A percentile compares a stretch with the other conserved stretches of the same genome.
Conservation (phyloP, 495 filamentous ascomycete genomes). For the Daldinia bambusicola region DNA sequence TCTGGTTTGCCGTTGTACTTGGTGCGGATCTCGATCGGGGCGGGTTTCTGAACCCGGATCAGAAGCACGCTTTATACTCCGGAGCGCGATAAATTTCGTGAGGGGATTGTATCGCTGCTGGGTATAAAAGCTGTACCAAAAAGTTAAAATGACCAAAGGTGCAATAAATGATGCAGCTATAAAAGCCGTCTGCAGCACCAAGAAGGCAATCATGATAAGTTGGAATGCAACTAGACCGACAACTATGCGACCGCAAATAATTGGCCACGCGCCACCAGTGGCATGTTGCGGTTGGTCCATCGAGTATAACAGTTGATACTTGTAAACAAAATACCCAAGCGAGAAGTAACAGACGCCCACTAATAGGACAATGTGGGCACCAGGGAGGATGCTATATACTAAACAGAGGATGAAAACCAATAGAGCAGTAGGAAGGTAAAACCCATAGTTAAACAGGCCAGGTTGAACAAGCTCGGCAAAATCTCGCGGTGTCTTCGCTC, state of each 20-base stretch:
- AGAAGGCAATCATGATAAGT: slow-evolving; percentile 85
- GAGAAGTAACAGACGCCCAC: slow-evolving; percentile 89
- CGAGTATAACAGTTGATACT: slow-evolving; percentile 96
- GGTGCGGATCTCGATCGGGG: slow-evolving; percentile 59
- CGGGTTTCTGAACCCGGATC: slow-evolving; percentile 50
- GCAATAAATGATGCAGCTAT: slow-evolving; percentile 74
- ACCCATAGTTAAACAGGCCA: slow-evolving; percentile 92
- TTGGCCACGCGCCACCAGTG: slow-evolving; percentile 91
- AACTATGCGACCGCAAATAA: slow-evolving; percentile 90
- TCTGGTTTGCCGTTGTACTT: slow-evolving; percentile 46
- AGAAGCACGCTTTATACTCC: slow-evolving; percentile 68
- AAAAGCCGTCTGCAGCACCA: slow-evolving; percentile 79
- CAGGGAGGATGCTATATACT: slow-evolving; percentile 89
- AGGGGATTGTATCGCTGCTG: slow-evolving; percentile 80
- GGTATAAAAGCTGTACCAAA: slow-evolving; percentile 88
- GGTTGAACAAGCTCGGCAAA: slow-evolving; percentile 85
- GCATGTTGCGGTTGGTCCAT: slow-evolving; percentile 98
- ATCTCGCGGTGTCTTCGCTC: slow-evolving; percentile 90
- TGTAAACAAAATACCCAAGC: slow-evolving; percentile 93
- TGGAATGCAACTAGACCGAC: slow-evolving; percentile 89
- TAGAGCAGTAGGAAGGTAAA: slow-evolving; percentile 91
- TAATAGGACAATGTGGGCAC: slow-evolving; percentile 81
- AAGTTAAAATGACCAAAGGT: slow-evolving; percentile 78
- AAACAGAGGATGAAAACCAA: slow-evolving; percentile 93
- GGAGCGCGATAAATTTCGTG: slow-evolving; percentile 89